phyloP scores from a whole-genome alignment of 2,329 filamentous ascomycete genomes.

The Phaeosphaeria sp. region DNA sequence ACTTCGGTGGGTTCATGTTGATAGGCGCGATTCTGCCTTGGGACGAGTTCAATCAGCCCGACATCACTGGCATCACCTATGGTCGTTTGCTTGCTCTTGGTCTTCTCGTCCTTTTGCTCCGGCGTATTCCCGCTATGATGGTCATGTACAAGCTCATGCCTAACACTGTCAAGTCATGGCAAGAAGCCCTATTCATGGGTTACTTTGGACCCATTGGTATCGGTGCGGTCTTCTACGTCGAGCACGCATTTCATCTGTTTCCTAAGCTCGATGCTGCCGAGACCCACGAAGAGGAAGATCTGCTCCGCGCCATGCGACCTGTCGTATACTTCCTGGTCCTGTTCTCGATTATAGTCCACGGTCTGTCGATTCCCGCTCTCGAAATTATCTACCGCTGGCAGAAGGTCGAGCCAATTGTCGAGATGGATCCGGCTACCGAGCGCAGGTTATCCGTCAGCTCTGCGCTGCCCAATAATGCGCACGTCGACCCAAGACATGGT shows the following conservation, averaged over 20 bases:
- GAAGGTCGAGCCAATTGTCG: constrained; percentile 54
- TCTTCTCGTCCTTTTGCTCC: constrained; percentile 60
- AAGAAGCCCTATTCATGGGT: constrained; percentile 67
- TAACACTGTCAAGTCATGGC: constrained; percentile 58
- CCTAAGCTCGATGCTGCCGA: constrained; percentile 50
- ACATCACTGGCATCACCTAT: constrained; percentile 60
- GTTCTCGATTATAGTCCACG: constrained; percentile 56
- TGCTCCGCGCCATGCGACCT: constrained; percentile 51
- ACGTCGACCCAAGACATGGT: constrained; percentile 34
- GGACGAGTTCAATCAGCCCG: constrained; percentile 60
- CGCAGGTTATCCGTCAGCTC: constrained; percentile 48
- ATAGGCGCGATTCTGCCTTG: constrained; percentile 64
- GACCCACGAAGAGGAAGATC: constrained; percentile 48
- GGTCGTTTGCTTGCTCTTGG: constrained; percentile 60
- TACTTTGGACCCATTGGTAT: constrained; percentile 58
- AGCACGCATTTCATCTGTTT: constrained; percentile 54
- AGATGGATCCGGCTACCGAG: constrained; percentile 41
- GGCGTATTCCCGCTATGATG: constrained; percentile 64
- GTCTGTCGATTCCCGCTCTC: constrained; percentile 57
- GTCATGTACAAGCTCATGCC: constrained; percentile 64
- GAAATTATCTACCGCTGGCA: constrained; percentile 49
- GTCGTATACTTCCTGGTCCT: constrained; percentile 57
- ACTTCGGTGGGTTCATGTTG: constrained; percentile 67
- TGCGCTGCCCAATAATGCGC: constrained; percentile 51
- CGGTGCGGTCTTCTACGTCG: constrained; percentile 55